phyloP scores from a whole-genome alignment of 2,329 filamentous ascomycete species.

The Colletotrichum endophyticum region DNA sequence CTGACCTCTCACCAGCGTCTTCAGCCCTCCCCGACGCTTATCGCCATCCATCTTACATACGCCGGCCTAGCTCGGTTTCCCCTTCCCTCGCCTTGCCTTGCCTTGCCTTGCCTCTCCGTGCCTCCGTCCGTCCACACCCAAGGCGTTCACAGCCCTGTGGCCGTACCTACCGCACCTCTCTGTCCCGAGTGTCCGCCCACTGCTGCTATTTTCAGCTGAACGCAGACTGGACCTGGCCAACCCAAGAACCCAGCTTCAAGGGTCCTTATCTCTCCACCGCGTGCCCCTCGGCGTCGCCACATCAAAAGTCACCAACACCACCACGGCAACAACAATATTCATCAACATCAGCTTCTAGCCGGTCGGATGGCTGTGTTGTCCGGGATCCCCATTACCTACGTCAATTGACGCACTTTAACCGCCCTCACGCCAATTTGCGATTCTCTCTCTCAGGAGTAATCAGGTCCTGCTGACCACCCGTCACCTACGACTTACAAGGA shows the following conservation, averaged over 20 bases:
- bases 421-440: not conserved
- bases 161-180: not conserved
- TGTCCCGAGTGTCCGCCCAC: not conserved
- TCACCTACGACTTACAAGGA: constrained; percentile 3
- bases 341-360: constrained; percentile 4
- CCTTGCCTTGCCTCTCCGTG: not conserved
- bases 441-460: not conserved
- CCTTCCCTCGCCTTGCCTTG: not conserved
- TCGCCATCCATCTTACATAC: not conserved
- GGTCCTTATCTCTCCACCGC: constrained; percentile 19
- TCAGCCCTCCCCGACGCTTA: not conserved
- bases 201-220: constrained; percentile 21
- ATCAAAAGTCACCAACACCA: not conserved
- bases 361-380: constrained; percentile 24
- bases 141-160: constrained; percentile 13
- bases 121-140: not conserved
- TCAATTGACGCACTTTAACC: constrained; percentile 20
- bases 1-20: not conserved
- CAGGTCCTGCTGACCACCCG: constrained; percentile 13
- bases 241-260: not conserved
- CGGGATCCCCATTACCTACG: constrained; percentile 18
- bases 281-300: constrained; percentile 17
- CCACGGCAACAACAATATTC: not conserved
- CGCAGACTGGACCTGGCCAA: not conserved
- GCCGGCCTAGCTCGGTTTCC: not conserved